Base-by-base conservation (phyloP, 2,329 filamentous ascomycete species). In the Aspergillus calidoustus region DNA sequence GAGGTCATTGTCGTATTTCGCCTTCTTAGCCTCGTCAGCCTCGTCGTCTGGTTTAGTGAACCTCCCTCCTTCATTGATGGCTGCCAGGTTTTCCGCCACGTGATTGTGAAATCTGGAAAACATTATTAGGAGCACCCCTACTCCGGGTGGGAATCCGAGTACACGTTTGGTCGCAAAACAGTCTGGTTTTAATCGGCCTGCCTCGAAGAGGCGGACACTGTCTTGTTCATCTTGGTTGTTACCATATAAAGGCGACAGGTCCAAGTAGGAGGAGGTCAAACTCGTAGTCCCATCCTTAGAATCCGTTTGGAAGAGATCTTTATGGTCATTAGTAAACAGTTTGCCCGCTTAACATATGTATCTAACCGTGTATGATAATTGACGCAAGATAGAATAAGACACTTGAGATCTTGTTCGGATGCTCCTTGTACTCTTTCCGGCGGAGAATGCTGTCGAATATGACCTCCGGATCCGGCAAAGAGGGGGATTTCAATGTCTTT, bases 381-480 rank as follows among this genome's bases (percentile, higher is more conserved):
- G 89, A 87, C 0, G 90, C 91, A 48, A 91, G 80, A 66, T 92
- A 92, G 74, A 91, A 92, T 17, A 93, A 79, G 77, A 92, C 87
- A 68, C 87, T 89, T 0, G 89, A 92, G 46, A 93, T 87, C n/a
- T 86, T 84, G 54, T 89, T 89, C 0, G 89, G 87, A 71, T 92
- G 90, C 58, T 87, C 81, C 63, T 86, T 82, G 63, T 86, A 86
- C n/a, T 82, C 76, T 61, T 84, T 83, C 28, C 89, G 84, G 17
- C 85, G 86, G 81, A 91, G 84, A 28, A 91, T 71, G 23, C 84
- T 84, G 73, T 91, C 89, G 62, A 92, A 92, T 3, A 92, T 78
- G 15, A 88, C 78, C 19, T 85, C 86, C 0, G 89, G 83, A 54
- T 91, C 89, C 1, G 89, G 88, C 55, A 87, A 82, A 30, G 84